A percentile compares a stretch with the other conserved stretches of the same genome.
phyloP scores from a whole-genome alignment of 306 rosid species.

The Rosa rugosa region DNA sequence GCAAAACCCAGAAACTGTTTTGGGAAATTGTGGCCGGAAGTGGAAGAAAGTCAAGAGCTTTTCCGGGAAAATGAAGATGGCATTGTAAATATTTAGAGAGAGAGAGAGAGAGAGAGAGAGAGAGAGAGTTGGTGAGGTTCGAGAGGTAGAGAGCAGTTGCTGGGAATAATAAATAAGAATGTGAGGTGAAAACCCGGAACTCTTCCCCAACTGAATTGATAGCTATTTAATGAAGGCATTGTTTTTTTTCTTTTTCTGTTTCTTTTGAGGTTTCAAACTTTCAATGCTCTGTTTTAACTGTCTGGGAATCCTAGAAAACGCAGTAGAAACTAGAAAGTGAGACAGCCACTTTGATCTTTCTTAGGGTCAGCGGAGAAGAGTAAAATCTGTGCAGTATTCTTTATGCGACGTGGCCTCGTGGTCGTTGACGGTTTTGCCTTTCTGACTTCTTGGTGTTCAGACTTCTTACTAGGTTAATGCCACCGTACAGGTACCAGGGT shows the following conservation, averaged over 20 bases:
- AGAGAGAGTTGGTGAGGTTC: slow-evolving; percentile 17
- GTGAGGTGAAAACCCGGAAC: background rate
- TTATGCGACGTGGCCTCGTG: no score
- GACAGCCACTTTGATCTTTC: no score
- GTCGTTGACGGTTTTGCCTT: no score
- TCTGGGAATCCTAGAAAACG: no score
- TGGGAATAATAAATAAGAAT: slow-evolving; percentile 29
- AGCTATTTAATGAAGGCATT: slow-evolving; percentile 19
- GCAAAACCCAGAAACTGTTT: slow-evolving; percentile 14
- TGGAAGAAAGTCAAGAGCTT: slow-evolving; percentile 17
- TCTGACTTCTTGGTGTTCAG: no score
- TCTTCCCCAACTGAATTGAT: slow-evolving; percentile 1
- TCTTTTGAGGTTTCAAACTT: background rate
- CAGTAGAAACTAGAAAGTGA: no score
- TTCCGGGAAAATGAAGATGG: slow-evolving; percentile 4
- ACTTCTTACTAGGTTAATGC: no score
- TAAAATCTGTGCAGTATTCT: no score
- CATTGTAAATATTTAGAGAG: background rate
- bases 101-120: slow-evolving; percentile 1
- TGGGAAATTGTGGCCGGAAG: background rate
- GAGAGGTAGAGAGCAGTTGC: slow-evolving; percentile 26
- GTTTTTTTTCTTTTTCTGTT: background rate
- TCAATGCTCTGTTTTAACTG: background rate
- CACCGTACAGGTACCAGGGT: no score
- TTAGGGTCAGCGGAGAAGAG: no score